Percentiles rank a stretch among this genome's conserved stretches.
Evolutionary conservation across 139 green algal genomes (phyloP).

Genomic region (Tetradesmus obliquus): DNA sequence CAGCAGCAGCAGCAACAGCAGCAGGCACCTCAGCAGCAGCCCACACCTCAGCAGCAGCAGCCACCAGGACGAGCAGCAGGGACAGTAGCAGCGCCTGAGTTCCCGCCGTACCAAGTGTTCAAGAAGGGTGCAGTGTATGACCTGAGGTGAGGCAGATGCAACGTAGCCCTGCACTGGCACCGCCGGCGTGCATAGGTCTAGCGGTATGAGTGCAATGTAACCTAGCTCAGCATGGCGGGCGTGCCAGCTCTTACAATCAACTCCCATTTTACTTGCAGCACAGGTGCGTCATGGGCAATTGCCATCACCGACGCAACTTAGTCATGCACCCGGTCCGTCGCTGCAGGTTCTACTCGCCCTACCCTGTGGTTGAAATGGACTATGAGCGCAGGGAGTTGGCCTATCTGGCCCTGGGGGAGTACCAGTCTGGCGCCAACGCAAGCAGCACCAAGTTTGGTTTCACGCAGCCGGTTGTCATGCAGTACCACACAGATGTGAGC

Average conservation of each 20-base stretch:
- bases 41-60: neutral
- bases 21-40: neutral
- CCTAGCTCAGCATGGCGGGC: too few species aligned
- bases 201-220: too few species aligned
- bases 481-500: constrained; percentile 56
- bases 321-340: neutral
- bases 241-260: too few species aligned
- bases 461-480: constrained; percentile 79
- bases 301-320: neutral
- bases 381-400: constrained; percentile 71
- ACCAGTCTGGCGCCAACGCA: constrained; percentile 70
- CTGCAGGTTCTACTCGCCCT: constrained; percentile 62
- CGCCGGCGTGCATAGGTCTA: neutral
- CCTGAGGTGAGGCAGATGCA: constrained; percentile 21
- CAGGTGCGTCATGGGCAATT: neutral
- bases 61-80: neutral
- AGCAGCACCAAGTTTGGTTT: constrained; percentile 51
- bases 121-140: constrained; percentile 17
- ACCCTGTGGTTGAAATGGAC: constrained; percentile 64
- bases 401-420: constrained; percentile 68
- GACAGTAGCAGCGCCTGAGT: constrained; percentile 8
- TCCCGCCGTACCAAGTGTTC: constrained; percentile 19
- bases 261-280: too few species aligned
- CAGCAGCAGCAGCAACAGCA: constrained; percentile 23
- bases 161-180: neutral